Conservation (phyloP, 257 asterid genomes). For the Solanum pimpinellifolium region DNA sequence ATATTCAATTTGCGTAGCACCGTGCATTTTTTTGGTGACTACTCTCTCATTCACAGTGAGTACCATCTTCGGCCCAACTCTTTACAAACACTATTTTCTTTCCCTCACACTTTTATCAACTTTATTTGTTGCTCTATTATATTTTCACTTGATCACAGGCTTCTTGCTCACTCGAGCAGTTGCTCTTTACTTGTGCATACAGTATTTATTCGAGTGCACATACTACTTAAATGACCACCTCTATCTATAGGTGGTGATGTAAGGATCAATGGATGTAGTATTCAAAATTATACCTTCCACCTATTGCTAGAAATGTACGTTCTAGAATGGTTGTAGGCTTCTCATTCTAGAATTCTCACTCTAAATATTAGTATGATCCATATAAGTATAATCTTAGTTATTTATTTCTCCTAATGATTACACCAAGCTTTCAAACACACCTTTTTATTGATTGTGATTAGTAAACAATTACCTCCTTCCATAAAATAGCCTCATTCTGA, state of each 20-base stretch:
- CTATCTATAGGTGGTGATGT: neutral
- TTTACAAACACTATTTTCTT: neutral
- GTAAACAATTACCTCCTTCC: neutral
- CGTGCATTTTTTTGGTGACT: neutral
- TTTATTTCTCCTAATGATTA: neutral
- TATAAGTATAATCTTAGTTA: neutral
- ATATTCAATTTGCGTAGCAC: neutral
- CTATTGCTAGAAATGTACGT: neutral
- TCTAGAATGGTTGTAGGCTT: neutral
- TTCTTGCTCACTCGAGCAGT: neutral
- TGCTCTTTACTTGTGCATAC: neutral
- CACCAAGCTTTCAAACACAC: neutral
- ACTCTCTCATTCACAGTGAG: neutral
- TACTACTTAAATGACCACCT: neutral
- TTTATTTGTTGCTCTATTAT: neutral
- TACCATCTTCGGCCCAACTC: neutral
- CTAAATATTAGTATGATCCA: neutral
- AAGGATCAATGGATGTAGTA: neutral
- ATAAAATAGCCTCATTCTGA: neutral
- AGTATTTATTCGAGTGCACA: neutral
- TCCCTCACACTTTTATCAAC: neutral
- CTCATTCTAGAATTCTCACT: neutral
- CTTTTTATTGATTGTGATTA: neutral
- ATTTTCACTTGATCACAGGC: neutral
- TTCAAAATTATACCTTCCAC: neutral